These are phyloP conservation scores for Forsythia suspensa DNA, from an alignment of 257 asterid species.

Conservation along the genomic window DNA sequence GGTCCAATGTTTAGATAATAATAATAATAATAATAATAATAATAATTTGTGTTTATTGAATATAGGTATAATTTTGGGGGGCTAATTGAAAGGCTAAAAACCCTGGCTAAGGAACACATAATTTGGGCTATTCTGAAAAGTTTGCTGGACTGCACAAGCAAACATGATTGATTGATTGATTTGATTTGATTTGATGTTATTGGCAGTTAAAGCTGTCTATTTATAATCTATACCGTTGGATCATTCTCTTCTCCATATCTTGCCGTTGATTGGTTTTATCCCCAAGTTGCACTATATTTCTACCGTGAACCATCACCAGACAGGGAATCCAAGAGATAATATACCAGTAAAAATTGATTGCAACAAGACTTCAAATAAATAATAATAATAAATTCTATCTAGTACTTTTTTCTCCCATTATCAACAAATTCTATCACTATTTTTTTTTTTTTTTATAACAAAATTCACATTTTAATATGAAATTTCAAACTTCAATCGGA, in stretches of 20 bases:
- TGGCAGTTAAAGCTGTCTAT: conserved; percentile 53
- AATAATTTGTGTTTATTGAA: too few relatives aligned
- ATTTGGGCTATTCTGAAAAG: conserved; percentile 32
- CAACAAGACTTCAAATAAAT: neutral
- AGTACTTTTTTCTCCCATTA: too few relatives aligned
- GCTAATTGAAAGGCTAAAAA: too few relatives aligned
- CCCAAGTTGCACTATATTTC: neutral
- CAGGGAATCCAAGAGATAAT: neutral
- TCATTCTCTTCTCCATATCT: neutral
- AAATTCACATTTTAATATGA: too few relatives aligned
- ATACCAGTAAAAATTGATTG: neutral
- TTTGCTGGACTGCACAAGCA: conserved; percentile 32
- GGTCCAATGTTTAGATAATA: too few relatives aligned
- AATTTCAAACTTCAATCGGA: too few relatives aligned
- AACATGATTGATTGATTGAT: conserved; percentile 63
- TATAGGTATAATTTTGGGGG: too few relatives aligned
- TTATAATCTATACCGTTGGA: neutral
- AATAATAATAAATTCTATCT: neutral
- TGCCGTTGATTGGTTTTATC: neutral
- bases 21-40: too few relatives aligned
- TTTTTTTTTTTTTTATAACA: too few relatives aligned
- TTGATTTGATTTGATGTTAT: conserved; percentile 54
- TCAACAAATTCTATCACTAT: too few relatives aligned
- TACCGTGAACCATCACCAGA: neutral
- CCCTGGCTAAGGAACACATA: neutral